A percentile compares a stretch with the other conserved stretches of the same genome.
Conservation (phyloP, 1,139 yeast genomes). For the Pneumocystis murina region DNA sequence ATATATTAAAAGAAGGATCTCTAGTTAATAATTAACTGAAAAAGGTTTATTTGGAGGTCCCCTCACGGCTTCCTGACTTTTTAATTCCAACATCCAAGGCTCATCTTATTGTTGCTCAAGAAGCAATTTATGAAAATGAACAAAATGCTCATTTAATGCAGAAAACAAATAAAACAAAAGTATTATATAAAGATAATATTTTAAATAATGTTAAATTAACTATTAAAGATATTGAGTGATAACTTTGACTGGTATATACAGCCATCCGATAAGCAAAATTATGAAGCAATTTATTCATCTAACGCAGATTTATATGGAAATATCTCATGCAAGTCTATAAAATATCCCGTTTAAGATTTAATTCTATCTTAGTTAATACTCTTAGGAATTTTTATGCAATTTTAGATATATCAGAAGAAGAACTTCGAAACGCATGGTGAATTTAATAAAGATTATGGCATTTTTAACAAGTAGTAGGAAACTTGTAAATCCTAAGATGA, state of each 20-base stretch:
- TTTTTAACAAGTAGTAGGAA: conserved; percentile 24
- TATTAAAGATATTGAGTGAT: conserved; percentile 33
- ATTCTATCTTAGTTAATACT: conserved; percentile 32
- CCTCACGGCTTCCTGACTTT: conserved; percentile 72
- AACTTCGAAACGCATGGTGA: conserved; percentile 78
- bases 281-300: conserved; percentile 62
- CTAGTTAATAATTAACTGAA: not conserved
- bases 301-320: conserved; percentile 75
- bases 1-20: not conserved
- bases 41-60: conserved; percentile 37
- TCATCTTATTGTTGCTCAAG: conserved; percentile 67
- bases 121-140: conserved; percentile 32
- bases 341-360: not conserved
- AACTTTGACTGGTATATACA: conserved; percentile 95
- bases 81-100: conserved; percentile 78
- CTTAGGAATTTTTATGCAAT: conserved; percentile 54
- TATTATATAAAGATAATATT: not conserved
- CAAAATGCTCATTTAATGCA: not conserved
- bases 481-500: conserved; percentile 75
- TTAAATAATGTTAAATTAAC: not conserved
- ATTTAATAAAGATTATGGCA: not conserved
- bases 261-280: conserved; percentile 65
- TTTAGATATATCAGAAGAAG: conserved; percentile 68
- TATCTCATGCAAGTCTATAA: conserved; percentile 33
- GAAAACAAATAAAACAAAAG: not conserved